These are phyloP conservation scores for Alternaria solani DNA, from an alignment of 2,329 filamentous ascomycete species.

Conservation along the genomic window DNA sequence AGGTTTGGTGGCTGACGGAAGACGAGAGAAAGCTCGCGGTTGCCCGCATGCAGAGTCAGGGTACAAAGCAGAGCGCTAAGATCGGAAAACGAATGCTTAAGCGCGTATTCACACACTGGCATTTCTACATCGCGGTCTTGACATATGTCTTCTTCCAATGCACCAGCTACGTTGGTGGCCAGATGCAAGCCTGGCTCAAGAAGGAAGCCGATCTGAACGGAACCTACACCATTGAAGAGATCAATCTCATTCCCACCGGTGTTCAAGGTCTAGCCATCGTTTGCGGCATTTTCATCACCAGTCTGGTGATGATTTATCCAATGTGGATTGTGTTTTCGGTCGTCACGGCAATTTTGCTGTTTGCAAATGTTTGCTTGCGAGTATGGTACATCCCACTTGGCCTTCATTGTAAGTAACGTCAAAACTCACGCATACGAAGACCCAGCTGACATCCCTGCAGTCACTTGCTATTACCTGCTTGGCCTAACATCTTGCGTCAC, in stretches of 20 bases:
- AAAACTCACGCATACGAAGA: neutral
- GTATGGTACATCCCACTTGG: slow-evolving; percentile 57
- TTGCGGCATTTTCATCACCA: slow-evolving; percentile 57
- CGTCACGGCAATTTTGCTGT: slow-evolving; percentile 48
- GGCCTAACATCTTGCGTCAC: slow-evolving; percentile 37
- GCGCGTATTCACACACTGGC: slow-evolving; percentile 55
- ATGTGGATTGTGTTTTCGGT: slow-evolving; percentile 57
- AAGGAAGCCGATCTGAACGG: slow-evolving; percentile 43
- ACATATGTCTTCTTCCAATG: slow-evolving; percentile 51
- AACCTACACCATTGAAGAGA: slow-evolving; percentile 55
- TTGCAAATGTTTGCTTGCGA: slow-evolving; percentile 56
- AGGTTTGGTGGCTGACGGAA: slow-evolving; percentile 56
- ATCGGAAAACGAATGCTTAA: slow-evolving; percentile 55
- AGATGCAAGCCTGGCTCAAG: slow-evolving; percentile 63
- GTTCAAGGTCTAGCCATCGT: slow-evolving; percentile 57
- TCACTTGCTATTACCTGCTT: slow-evolving; percentile 35
- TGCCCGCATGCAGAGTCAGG: slow-evolving; percentile 31
- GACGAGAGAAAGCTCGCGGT: slow-evolving; percentile 34
- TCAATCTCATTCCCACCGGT: slow-evolving; percentile 60
- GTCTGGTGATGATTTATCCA: slow-evolving; percentile 58
- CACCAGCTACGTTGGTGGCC: slow-evolving; percentile 53
- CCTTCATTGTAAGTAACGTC: slow-evolving; percentile 37
- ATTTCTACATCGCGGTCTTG: slow-evolving; percentile 58
- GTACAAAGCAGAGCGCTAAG: slow-evolving; percentile 48
- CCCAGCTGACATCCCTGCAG: slow-evolving; percentile 17